phyloP scores from a whole-genome alignment of 148 eudicot species.

The Vaccinium darrowii region DNA sequence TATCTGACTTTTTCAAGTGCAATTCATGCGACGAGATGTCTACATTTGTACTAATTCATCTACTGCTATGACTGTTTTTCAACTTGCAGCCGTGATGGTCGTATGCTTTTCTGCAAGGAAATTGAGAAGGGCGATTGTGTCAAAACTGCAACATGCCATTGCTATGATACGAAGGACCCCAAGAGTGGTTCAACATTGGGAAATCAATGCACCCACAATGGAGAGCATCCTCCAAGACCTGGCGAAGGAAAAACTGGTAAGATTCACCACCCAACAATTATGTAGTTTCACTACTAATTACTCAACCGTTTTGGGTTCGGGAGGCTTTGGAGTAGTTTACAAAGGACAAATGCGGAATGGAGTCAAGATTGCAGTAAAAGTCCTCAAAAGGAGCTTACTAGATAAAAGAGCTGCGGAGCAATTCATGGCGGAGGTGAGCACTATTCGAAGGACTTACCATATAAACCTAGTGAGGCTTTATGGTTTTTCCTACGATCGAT shows the following conservation, averaged over 20 bases:
- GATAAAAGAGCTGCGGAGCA: too few relatives aligned
- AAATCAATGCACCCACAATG: slow-evolving; percentile 6
- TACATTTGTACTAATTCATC: background rate
- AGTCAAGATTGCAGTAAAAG: too few relatives aligned
- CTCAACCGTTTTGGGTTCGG: slow-evolving; percentile 22
- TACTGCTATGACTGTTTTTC: background rate
- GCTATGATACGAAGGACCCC: background rate
- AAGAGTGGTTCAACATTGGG: background rate
- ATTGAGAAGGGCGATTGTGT: background rate
- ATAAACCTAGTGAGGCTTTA: slow-evolving; percentile 12
- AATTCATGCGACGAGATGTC: background rate
- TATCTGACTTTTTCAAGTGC: background rate
- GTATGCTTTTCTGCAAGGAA: background rate
- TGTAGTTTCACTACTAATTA: slow-evolving; percentile 11
- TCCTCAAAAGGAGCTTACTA: too few relatives aligned
- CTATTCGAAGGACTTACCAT: slow-evolving; percentile 15
- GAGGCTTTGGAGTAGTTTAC: slow-evolving; percentile 31
- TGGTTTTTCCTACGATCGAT: background rate
- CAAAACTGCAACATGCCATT: too few relatives aligned
- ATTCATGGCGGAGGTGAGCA: too few relatives aligned
- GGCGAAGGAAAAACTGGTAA: slow-evolving; percentile 10
- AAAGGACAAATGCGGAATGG: slow-evolving; percentile 30
- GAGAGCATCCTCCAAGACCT: slow-evolving; percentile 15
- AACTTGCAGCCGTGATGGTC: background rate
- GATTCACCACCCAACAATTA: slow-evolving; percentile 5